Evolutionary conservation across 1,284 basidiomycete genomes (phyloP).

Genomic region (Flammula alnicola): DNA sequence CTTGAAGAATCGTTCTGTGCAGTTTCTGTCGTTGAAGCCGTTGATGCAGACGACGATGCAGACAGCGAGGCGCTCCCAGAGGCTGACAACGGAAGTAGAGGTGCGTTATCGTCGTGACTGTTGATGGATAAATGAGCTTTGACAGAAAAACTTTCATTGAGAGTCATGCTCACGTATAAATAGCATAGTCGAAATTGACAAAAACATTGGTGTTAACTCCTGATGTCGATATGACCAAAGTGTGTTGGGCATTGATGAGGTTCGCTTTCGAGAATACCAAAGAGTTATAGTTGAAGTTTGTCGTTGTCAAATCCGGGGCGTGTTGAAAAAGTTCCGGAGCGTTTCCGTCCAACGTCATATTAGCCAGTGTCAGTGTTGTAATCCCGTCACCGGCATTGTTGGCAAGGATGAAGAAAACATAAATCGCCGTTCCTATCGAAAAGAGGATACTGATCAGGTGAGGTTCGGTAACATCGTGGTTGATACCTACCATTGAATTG

Average conservation of each 20-base stretch:
- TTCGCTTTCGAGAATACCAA: constrained; percentile 20
- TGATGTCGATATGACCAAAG: constrained; percentile 21
- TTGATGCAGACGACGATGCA: constrained; percentile 25
- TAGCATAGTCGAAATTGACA: constrained; percentile 43
- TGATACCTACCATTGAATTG: too few species aligned
- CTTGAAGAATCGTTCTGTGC: too few species aligned
- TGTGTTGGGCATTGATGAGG: constrained; percentile 23
- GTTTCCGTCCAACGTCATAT: constrained; percentile 34
- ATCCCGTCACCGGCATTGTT: constrained; percentile 26
- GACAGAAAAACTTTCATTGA: constrained; percentile 1
- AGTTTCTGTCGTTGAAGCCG: constrained; percentile 16
- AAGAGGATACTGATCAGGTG: not conserved
- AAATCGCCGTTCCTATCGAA: constrained; percentile 34
- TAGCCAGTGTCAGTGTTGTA: constrained; percentile 29
- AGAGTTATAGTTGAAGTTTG: constrained; percentile 17
- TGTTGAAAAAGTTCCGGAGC: constrained; percentile 25
- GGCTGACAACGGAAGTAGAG: constrained; percentile 10
- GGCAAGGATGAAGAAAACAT: constrained; percentile 35
- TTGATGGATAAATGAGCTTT: not conserved
- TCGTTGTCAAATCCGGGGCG: constrained; percentile 24
- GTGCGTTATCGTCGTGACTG: constrained; percentile 22
- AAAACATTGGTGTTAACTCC: constrained; percentile 27
- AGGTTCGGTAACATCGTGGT: not conserved
- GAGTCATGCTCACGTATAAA: constrained; percentile 37
- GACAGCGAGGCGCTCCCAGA: constrained; percentile 17